These are phyloP conservation scores for Cyclotella baltica DNA, from an alignment of 108 stramenopile species.

Conservation along the genomic window DNA sequence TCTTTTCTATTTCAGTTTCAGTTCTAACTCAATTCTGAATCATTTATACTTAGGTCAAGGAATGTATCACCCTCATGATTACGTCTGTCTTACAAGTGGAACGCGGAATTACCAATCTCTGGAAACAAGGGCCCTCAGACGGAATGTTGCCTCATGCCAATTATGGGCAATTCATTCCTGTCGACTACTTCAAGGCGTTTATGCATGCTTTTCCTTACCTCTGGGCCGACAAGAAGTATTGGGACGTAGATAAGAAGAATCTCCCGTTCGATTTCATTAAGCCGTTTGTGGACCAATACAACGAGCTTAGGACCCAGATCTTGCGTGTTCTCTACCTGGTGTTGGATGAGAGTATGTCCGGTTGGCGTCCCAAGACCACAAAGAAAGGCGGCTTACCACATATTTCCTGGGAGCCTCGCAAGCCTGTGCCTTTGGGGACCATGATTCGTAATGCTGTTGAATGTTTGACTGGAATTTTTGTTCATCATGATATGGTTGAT, in stretches of 20 bases:
- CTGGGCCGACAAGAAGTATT: slow-evolving; percentile 26
- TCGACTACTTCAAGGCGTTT: slow-evolving; percentile 22
- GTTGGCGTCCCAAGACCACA: slow-evolving; percentile 24
- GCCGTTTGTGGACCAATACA: slow-evolving; percentile 20
- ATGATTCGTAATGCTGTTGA: slow-evolving; percentile 22
- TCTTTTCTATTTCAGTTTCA: background rate
- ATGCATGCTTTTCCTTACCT: slow-evolving; percentile 17
- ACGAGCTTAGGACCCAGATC: background rate
- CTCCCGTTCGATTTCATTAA: slow-evolving; percentile 21
- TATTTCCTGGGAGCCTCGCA: slow-evolving; percentile 23
- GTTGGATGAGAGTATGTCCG: slow-evolving; percentile 33
- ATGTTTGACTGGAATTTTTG: slow-evolving; percentile 21
- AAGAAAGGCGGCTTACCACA: slow-evolving; percentile 25
- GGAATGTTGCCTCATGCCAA: slow-evolving; percentile 21
- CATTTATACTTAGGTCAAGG: slow-evolving; percentile 33
- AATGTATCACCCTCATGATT: slow-evolving; percentile 27
- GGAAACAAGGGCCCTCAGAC: slow-evolving; percentile 10
- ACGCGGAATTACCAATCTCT: slow-evolving; percentile 18
- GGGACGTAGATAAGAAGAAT: background rate
- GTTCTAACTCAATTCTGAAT: background rate
- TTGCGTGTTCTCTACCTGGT: background rate
- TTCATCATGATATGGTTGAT: slow-evolving; percentile 11
- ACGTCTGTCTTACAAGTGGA: slow-evolving; percentile 1
- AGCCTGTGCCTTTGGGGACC: slow-evolving; percentile 23
- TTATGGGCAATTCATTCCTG: slow-evolving; percentile 23